Conservation (phyloP, 2,329 filamentous ascomycete species). For the Aspergillus jensenii region DNA sequence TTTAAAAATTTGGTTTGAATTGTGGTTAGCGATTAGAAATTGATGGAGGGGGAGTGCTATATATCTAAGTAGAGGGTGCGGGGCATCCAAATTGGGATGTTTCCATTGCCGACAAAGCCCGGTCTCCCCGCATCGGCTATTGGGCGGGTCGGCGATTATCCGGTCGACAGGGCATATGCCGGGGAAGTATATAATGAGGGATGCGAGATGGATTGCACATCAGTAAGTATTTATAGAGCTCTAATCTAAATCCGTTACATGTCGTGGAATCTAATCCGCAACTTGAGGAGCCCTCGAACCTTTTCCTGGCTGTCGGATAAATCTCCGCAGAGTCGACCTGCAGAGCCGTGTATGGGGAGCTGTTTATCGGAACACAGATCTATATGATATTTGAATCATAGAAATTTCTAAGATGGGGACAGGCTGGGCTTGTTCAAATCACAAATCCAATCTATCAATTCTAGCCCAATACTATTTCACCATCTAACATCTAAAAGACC, state of each 20-base stretch:
- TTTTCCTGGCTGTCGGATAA: too few species aligned
- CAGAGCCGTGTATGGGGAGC: too few species aligned
- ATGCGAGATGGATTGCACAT: not conserved
- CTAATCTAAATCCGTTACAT: too few species aligned
- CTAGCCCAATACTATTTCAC: not conserved
- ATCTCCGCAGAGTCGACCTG: too few species aligned
- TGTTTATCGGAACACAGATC: not conserved
- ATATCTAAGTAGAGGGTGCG: not conserved
- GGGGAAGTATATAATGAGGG: not conserved
- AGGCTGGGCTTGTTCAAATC: too few species aligned
- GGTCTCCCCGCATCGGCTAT: conserved; percentile 7
- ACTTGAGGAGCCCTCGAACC: too few species aligned
- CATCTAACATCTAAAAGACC: not conserved
- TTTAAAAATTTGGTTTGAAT: conserved; percentile 7
- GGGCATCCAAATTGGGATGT: conserved; percentile 3
- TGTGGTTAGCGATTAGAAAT: not conserved
- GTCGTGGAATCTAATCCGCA: too few species aligned
- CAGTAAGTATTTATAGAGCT: too few species aligned
- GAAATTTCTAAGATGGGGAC: too few species aligned
- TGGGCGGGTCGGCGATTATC: conserved; percentile 3
- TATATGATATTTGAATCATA: not conserved
- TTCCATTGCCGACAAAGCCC: conserved; percentile 12
- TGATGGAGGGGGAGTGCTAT: not conserved
- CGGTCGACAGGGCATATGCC: not conserved
- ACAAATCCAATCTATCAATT: not conserved